phyloP scores from a whole-genome alignment of 345 rosid species.

The Sapria himalayana region DNA sequence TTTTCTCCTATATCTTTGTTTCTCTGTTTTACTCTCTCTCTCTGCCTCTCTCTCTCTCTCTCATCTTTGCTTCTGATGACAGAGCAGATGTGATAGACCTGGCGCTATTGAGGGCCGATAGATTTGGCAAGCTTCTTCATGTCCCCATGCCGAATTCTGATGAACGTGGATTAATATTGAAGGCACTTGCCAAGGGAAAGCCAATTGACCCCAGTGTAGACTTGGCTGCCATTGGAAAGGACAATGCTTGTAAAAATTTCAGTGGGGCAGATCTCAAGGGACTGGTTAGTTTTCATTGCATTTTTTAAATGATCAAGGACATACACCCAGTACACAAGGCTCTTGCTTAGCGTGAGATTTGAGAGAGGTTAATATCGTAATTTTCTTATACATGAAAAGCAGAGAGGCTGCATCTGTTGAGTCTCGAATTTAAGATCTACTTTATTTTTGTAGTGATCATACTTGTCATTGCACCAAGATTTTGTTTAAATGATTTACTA shows the following conservation, averaged over 20 bases:
- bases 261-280: constrained; percentile 88
- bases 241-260: constrained; percentile 46
- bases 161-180: constrained; percentile 59
- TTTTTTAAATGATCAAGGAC: too few species aligned
- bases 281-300: constrained; percentile 33
- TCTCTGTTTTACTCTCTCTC: neutral
- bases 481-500: too few species aligned
- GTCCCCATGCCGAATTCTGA: constrained; percentile 66
- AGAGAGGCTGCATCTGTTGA: too few species aligned
- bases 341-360: too few species aligned
- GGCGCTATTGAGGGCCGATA: constrained; percentile 76
- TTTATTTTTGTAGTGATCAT: too few species aligned
- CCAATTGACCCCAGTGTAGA: constrained; percentile 61
- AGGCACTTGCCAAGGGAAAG: constrained; percentile 52
- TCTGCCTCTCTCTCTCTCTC: constrained; percentile 1
- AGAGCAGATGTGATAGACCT: constrained; percentile 77
- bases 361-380: too few species aligned
- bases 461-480: too few species aligned
- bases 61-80: constrained; percentile 13
- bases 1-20: neutral
- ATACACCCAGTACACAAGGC: too few species aligned
- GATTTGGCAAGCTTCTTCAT: constrained; percentile 72
- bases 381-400: too few species aligned
- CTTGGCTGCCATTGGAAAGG: constrained; percentile 38
- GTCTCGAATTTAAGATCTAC: too few species aligned